Evolutionary conservation across 2,329 filamentous ascomycete genomes (phyloP).

Genomic region (Colletotrichum tamarilloi): DNA sequence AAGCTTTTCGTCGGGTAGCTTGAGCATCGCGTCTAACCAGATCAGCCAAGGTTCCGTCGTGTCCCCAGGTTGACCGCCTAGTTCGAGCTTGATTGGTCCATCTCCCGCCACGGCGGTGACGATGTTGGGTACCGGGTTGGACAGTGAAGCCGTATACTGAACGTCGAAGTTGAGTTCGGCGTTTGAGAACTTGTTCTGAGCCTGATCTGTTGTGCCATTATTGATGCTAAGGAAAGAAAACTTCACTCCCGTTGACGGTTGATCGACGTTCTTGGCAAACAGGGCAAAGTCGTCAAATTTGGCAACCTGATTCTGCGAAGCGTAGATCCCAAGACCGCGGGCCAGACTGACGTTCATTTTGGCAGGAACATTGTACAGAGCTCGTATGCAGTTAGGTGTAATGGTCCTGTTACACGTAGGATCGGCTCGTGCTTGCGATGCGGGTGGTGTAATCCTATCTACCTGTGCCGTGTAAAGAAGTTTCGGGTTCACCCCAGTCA

Average conservation of each 20-base stretch:
- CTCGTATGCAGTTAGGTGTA: conserved; percentile 57
- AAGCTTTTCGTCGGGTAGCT: conserved; percentile 62
- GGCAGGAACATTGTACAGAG: conserved; percentile 55
- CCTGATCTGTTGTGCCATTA: conserved; percentile 55
- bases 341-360: conserved; percentile 48
- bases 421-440: conserved; percentile 5
- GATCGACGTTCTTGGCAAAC: conserved; percentile 66
- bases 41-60: conserved; percentile 75
- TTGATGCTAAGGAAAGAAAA: conserved; percentile 70
- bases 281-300: conserved; percentile 64
- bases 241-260: conserved; percentile 60
- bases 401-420: conserved; percentile 49
- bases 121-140: conserved; percentile 47
- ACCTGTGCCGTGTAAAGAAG: not conserved
- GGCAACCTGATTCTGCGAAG: conserved; percentile 60
- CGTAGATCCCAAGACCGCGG: conserved; percentile 20
- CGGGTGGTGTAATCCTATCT: not conserved
- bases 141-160: conserved; percentile 49
- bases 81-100: conserved; percentile 35
- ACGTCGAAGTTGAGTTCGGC: conserved; percentile 52
- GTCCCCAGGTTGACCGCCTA: conserved; percentile 7
- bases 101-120: conserved; percentile 47
- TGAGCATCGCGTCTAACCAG: conserved; percentile 70
- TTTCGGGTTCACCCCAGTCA: not conserved
- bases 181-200: conserved; percentile 49